phyloP scores from a whole-genome alignment of 2,329 filamentous ascomycete genomes.

The Canariomyces notabilis region DNA sequence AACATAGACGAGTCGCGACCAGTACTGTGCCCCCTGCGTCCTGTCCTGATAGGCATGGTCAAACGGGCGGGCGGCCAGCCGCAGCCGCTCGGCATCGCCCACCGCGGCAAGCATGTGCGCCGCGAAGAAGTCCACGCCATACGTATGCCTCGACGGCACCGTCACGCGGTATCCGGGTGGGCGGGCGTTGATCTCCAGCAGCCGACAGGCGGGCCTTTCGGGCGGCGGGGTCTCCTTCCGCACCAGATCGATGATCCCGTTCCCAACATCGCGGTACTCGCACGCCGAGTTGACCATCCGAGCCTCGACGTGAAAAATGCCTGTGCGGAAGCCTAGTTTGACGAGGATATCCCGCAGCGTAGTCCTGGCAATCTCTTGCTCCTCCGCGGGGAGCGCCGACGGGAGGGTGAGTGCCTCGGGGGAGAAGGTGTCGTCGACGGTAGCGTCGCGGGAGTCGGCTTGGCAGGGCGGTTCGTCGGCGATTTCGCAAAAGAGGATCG shows the following conservation, averaged over 20 bases:
- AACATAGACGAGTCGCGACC: slow-evolving; percentile 23
- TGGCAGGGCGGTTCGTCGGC: slow-evolving; percentile 24
- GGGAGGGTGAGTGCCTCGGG: slow-evolving; percentile 24
- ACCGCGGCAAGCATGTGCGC: slow-evolving; percentile 23
- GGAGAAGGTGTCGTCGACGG: slow-evolving; percentile 23
- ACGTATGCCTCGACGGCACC: slow-evolving; percentile 22
- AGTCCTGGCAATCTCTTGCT: slow-evolving; percentile 18
- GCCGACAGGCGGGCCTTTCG: slow-evolving; percentile 11
- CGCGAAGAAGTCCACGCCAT: slow-evolving; percentile 26
- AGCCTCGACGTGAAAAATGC: slow-evolving; percentile 25
- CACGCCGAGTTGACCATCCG: slow-evolving; percentile 19
- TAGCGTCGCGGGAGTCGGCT: slow-evolving; percentile 17
- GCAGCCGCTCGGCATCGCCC: slow-evolving; percentile 17
- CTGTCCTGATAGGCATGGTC: slow-evolving; percentile 3
- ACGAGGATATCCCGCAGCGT: slow-evolving; percentile 21
- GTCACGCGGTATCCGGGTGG: slow-evolving; percentile 24
- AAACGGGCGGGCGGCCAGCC: slow-evolving; percentile 17
- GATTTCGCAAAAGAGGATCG: slow-evolving; percentile 23
- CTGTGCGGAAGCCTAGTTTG: slow-evolving; percentile 21
- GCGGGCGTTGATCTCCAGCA: slow-evolving; percentile 26
- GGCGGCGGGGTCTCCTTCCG: background rate
- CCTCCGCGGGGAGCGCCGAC: slow-evolving; percentile 15
- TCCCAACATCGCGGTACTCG: slow-evolving; percentile 15
- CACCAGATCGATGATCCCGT: slow-evolving; percentile 17
- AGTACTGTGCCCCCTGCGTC: slow-evolving; percentile 19